Evolutionary conservation across 257 asterid genomes (phyloP).

Genomic region (Dorcoceras hygrometricum): DNA sequence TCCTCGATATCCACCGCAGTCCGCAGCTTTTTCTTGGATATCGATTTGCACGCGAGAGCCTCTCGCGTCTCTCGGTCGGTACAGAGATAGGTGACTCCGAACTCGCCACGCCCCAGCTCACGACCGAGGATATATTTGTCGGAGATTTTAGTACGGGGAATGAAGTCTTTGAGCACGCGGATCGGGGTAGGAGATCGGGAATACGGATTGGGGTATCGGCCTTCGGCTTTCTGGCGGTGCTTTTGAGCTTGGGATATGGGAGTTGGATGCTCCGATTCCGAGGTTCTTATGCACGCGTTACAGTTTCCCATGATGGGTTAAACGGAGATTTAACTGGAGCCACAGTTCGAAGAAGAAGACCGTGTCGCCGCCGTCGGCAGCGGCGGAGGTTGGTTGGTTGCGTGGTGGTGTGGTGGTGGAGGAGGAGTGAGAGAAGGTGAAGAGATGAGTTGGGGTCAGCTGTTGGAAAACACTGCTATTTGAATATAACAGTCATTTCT

Average conservation of each 20-base stretch:
- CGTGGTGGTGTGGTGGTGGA: constrained; percentile 17
- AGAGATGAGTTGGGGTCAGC: constrained; percentile 54
- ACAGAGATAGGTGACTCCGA: constrained; percentile 87
- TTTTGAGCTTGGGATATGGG: constrained; percentile 32
- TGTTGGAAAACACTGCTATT: constrained; percentile 33
- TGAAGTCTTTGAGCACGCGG: constrained; percentile 73
- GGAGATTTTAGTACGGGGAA: constrained; percentile 53
- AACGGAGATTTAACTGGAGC: not conserved
- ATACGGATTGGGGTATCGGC: constrained; percentile 64
- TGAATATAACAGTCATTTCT: constrained; percentile 28
- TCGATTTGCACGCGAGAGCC: constrained; percentile 87
- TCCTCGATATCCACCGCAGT: constrained; percentile 88
- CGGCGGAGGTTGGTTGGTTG: not conserved
- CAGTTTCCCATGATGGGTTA: constrained; percentile 69
- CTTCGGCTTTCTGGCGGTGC: constrained; percentile 41
- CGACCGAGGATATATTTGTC: constrained; percentile 83
- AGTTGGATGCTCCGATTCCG: constrained; percentile 31
- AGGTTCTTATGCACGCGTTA: constrained; percentile 68
- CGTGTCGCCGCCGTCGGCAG: constrained; percentile 34
- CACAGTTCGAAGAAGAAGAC: not conserved
- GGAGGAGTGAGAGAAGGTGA: constrained; percentile 25
- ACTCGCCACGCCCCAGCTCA: constrained; percentile 93
- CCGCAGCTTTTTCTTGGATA: constrained; percentile 82
- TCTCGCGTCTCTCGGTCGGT: constrained; percentile 82
- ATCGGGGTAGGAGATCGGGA: constrained; percentile 54